Base-by-base conservation (phyloP, 2,329 filamentous ascomycete genomes). In the Aureobasidium sp. region DNA sequence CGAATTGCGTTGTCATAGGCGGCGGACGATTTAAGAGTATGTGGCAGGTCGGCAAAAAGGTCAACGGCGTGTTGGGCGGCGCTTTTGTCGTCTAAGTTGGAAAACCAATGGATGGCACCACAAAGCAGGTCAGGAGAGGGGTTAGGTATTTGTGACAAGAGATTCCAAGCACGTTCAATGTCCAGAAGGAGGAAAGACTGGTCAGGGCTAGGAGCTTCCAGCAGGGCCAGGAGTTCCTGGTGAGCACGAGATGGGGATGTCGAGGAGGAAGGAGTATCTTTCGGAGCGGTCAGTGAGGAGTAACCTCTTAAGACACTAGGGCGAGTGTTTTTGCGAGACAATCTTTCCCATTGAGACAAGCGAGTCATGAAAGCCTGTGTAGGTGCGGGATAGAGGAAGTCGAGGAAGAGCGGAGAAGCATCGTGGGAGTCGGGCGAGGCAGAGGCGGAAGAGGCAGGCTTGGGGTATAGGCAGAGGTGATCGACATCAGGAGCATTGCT, bases 401-500 rank as follows among this genome's bases (percentile, higher is more conserved):
- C 78, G 55, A 81, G 73, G 39, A 78, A 71, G 15, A 65, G 63
- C 5, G 66, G 63, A 10, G 32, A 8, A 34, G 55, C 55, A 50
- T 60, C 59, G n/a, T 51, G 27, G 8, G 32, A 17, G 27, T 48
- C 37, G 60, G 43, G 5, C 24, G 56, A 47, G 48, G 59, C 34
- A 24, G 48, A 9, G 7, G 39, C 27, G 34, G 34, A 12, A 20
- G n/a, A 12, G 37, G 34, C 17, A 27, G 46, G 70, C 74, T 13
- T 69, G 65, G 17, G 20, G 17, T 29, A 73, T 69, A 34, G 55
- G 55, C 29, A 47, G 55, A 47, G 29, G 43, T 78, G 69, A 53
- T 74, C 72, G 66, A 79, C 75, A 67, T 78, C 75, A 74, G 72
- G 75, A 65, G 79, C 79, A 66, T 78, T 79, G 72, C 84, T 81